Conservation (phyloP, 495 filamentous ascomycete species). For the Collariella sp. region DNA sequence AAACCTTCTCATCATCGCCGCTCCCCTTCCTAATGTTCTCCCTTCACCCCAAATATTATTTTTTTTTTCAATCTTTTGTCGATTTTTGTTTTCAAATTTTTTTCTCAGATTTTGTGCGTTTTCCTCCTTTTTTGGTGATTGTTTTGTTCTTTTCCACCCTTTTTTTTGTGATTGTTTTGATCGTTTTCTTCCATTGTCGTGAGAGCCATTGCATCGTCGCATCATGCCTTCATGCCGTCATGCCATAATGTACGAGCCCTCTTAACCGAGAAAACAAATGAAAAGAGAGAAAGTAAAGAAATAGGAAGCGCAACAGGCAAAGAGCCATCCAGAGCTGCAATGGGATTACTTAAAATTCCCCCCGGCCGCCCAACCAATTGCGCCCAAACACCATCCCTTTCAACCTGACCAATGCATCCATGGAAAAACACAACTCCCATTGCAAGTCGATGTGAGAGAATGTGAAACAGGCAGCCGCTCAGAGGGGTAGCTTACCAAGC, state of each 20-base stretch:
- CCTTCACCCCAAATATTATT: background rate
- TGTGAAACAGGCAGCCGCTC: background rate
- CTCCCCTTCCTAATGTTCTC: no score
- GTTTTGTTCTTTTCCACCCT: no score
- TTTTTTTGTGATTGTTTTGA: no score
- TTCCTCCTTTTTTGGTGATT: no score
- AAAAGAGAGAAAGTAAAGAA: background rate
- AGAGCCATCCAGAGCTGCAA: background rate
- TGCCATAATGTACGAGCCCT: no score
- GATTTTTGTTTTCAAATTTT: background rate
- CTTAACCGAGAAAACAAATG: background rate
- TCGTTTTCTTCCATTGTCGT: no score
- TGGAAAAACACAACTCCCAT: background rate
- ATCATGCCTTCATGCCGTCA: no score
- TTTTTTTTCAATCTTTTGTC: no score
- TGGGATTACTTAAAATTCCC: background rate
- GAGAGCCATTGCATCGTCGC: no score
- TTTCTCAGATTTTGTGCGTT: no score
- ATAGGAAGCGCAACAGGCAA: background rate
- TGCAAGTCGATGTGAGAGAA: background rate
- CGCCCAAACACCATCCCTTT: background rate
- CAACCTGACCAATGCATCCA: background rate
- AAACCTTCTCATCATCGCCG: no score
- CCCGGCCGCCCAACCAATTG: background rate
- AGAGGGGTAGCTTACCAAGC: background rate